Evolutionary conservation across 352 stramenopile species (phyloP).

Genomic region (Globisporangium perplexum): DNA sequence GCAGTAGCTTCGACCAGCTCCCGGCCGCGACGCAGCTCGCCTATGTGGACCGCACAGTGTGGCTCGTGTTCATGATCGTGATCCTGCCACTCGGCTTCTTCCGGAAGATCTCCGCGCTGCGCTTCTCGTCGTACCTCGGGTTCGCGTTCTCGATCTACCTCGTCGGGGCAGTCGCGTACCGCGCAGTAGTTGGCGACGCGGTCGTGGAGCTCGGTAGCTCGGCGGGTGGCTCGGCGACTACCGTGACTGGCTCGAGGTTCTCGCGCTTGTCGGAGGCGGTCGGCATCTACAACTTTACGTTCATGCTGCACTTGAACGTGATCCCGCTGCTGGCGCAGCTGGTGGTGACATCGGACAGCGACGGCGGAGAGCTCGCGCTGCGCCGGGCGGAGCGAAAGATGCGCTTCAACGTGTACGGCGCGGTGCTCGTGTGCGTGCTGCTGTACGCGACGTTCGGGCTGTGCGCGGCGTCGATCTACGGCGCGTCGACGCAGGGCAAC

Average conservation of each 20-base stretch:
- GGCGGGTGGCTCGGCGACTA: background rate
- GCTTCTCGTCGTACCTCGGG: slow-evolving; percentile 71
- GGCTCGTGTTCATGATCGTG: slow-evolving; percentile 52
- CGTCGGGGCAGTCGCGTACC: slow-evolving; percentile 53
- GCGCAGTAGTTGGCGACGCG: slow-evolving; percentile 21
- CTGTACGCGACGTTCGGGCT: slow-evolving; percentile 64
- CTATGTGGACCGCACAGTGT: slow-evolving; percentile 34
- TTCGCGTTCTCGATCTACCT: slow-evolving; percentile 69
- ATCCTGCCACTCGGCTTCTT: slow-evolving; percentile 61
- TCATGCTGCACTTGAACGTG: slow-evolving; percentile 80
- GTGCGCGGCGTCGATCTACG: slow-evolving; percentile 58
- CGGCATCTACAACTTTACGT: slow-evolving; percentile 83
- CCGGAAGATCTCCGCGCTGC: slow-evolving; percentile 67
- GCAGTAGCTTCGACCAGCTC: slow-evolving; percentile 16
- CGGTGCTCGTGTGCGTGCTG: slow-evolving; percentile 36
- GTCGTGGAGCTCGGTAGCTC: background rate
- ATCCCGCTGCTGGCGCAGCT: slow-evolving; percentile 64
- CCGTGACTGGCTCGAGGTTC: slow-evolving; percentile 15
- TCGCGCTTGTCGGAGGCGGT: slow-evolving; percentile 52
- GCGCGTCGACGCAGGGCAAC: slow-evolving; percentile 52
- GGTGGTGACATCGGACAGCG: slow-evolving; percentile 18
- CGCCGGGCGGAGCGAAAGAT: slow-evolving; percentile 24
- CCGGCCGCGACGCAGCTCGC: slow-evolving; percentile 25
- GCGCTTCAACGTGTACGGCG: slow-evolving; percentile 36
- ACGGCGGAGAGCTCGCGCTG: slow-evolving; percentile 12